These are phyloP conservation scores for Leptosphaerulina australis DNA, from an alignment of 2,329 filamentous ascomycete species.

Conservation along the genomic window DNA sequence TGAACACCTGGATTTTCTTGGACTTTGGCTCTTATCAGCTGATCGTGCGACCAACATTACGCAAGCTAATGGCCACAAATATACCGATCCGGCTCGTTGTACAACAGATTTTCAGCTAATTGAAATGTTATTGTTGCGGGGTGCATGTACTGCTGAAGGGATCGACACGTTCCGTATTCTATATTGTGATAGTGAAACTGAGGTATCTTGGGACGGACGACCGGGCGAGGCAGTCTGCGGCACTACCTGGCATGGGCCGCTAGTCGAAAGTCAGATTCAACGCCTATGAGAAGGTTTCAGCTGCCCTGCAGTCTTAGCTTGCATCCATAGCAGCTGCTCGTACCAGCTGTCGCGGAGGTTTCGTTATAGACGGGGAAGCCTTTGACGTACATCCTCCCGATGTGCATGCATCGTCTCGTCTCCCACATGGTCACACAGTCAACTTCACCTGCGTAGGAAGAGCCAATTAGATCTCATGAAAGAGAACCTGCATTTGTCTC, in stretches of 20 bases:
- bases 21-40: neutral
- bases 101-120: neutral
- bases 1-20: neutral
- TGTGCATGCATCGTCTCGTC: constrained; percentile 1
- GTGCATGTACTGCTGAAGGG: neutral
- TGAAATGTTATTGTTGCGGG: neutral
- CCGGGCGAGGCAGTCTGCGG: neutral
- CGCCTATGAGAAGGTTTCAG: no score
- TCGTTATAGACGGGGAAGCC: neutral
- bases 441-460: neutral
- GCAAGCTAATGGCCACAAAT: neutral
- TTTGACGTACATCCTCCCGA: neutral
- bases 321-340: neutral
- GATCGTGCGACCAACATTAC: neutral
- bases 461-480: neutral
- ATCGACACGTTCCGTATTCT: neutral
- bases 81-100: neutral
- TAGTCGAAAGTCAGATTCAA: neutral
- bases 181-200: neutral
- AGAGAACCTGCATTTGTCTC: constrained; percentile 2
- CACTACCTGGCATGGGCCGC: neutral
- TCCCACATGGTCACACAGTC: neutral
- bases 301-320: neutral
- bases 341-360: no score
- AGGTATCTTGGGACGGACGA: neutral